phyloP scores from a whole-genome alignment of 2,329 filamentous ascomycete genomes.

The Aureobasidium pullulans region DNA sequence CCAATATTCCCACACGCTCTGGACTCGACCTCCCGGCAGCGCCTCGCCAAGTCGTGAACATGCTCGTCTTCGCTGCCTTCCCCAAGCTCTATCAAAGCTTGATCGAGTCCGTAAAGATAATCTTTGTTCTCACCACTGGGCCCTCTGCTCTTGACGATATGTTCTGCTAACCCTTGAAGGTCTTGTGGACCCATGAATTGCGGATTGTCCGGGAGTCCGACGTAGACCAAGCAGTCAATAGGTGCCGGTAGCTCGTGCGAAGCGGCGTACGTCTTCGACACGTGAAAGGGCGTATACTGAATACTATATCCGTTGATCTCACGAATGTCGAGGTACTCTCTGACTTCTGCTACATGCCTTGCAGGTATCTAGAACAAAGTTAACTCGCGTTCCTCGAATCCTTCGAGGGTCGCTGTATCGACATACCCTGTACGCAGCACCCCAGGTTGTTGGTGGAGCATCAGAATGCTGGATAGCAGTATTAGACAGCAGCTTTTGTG shows the following conservation, averaged over 20 bases:
- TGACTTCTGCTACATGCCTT: constrained; percentile 68
- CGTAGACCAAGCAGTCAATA: constrained; percentile 70
- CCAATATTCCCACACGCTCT: constrained; percentile 19
- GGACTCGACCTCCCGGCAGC: constrained; percentile 59
- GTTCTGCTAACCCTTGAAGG: constrained; percentile 66
- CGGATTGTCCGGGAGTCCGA: constrained; percentile 85
- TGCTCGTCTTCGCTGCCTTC: constrained; percentile 74
- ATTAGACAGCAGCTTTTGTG: background rate
- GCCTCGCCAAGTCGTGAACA: constrained; percentile 69
- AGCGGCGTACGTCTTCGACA: constrained; percentile 41
- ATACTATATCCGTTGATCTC: constrained; percentile 98
- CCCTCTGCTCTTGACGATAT: constrained; percentile 69
- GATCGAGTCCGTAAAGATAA: constrained; percentile 76
- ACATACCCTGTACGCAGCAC: constrained; percentile 61
- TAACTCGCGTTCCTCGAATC: background rate
- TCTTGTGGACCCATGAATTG: constrained; percentile 86
- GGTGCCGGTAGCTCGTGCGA: constrained; percentile 31
- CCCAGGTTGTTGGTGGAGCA: constrained; percentile 69
- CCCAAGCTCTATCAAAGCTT: constrained; percentile 64
- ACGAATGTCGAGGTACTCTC: constrained; percentile 85
- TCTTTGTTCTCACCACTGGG: constrained; percentile 86
- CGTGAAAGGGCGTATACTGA: constrained; percentile 79
- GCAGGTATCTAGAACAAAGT: constrained; percentile 55
- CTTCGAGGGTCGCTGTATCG: background rate
- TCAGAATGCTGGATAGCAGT: constrained; percentile 44